These are phyloP conservation scores for Sambucus nigra DNA, from an alignment of 129 eudicot species.

Conservation along the genomic window DNA sequence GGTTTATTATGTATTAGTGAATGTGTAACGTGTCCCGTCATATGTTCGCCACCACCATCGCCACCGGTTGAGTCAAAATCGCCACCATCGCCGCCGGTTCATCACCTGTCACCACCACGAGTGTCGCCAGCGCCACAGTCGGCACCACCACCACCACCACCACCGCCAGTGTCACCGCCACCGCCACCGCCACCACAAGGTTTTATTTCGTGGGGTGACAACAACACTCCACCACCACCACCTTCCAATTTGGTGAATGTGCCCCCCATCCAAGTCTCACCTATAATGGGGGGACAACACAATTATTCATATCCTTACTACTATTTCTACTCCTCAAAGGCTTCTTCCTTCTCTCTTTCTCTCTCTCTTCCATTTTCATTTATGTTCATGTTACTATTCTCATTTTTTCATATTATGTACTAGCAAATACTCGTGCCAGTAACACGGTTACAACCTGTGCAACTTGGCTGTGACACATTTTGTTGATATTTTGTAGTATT, in stretches of 20 bases:
- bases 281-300: conserved; percentile 10
- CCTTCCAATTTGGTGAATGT: conserved; percentile 6
- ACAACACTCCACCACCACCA: conserved; percentile 12
- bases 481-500: too few relatives aligned
- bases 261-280: conserved; percentile 9
- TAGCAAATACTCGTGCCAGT: too few relatives aligned
- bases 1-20: conserved; percentile 20
- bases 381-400: too few relatives aligned
- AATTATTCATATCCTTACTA: conserved; percentile 27
- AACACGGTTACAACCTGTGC: too few relatives aligned
- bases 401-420: too few relatives aligned
- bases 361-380: conserved; percentile 3
- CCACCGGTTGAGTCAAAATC: background rate
- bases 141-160: conserved; percentile 14
- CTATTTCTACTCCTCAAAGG: conserved; percentile 26
- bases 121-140: conserved; percentile 2
- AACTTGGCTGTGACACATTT: too few relatives aligned
- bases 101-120: conserved; percentile 3
- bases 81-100: conserved; percentile 7
- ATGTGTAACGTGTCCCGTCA: conserved; percentile 34
- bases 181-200: conserved; percentile 10
- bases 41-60: conserved; percentile 34
- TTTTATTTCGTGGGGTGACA: background rate
- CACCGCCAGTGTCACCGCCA: conserved; percentile 5
- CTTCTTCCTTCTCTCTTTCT: background rate